Evolutionary conservation across 495 filamentous ascomycete genomes (phyloP), one percentile per base, ranked within the genome.

Genomic region (Penicillium crystallinum): DNA sequence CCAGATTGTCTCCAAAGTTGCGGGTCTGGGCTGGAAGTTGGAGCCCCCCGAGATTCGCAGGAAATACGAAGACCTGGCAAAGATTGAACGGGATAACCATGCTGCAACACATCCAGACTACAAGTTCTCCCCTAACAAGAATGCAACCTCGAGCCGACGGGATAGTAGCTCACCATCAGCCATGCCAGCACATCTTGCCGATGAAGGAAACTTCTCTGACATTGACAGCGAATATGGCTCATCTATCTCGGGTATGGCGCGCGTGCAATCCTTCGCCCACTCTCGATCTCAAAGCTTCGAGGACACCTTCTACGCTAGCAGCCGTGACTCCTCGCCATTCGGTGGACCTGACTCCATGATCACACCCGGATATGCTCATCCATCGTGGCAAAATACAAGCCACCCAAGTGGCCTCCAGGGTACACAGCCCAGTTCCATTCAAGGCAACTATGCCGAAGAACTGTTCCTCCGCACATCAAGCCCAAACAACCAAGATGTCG

Each of bases 111-210:
- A 95, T 61, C 93, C 93, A 1, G 85, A 86, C 27, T 98, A 98
- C 76, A 97, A 96, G 68, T 98, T 97, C 71, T 85, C 89, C 33
- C 93, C 93, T 2, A 78, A 84, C 44, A 96, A 96, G 67, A 74
- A 84, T 49, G 46, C 83, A 79, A 56, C 35, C 64, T 61, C 60
- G 54, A 29, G 64, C 68, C 39, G 77, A 71, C 34, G 73, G 66
- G 38, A 33, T 0, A 45, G 46, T 6, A 18, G 45, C 22, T 43
- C 46, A 37, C 47, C 55, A 21, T 34, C 57, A 1, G 11, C 2
- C 6, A 10, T 22, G 6, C 35, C 41, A 21, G 29, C 46, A 30
- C 36, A 49, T n/a, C n/a, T 34, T 50, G 57, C 63, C 23, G 54
- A 56, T 6, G 48, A 50, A 4, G 36, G 37, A 6, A 17, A 18